phyloP scores from a whole-genome alignment of 1,284 basidiomycete genomes.

The Heterobasidion occidentale region DNA sequence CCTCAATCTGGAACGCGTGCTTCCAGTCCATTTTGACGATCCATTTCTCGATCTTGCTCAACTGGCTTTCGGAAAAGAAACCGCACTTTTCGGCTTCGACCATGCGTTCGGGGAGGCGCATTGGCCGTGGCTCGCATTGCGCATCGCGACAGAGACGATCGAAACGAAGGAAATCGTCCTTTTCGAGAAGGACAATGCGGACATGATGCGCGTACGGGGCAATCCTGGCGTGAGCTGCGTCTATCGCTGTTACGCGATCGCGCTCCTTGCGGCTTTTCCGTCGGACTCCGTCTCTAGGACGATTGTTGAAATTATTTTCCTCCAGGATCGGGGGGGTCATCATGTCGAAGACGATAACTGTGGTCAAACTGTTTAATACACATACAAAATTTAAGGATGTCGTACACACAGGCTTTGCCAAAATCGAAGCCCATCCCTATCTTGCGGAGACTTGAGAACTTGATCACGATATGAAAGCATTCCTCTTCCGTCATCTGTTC shows the following conservation, averaged over 20 bases:
- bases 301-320: slow-evolving; percentile 37
- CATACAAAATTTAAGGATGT: background rate
- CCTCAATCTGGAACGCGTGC: slow-evolving; percentile 60
- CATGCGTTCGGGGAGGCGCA: slow-evolving; percentile 13
- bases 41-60: slow-evolving; percentile 33
- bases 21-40: slow-evolving; percentile 39
- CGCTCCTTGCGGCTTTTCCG: slow-evolving; percentile 25
- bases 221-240: slow-evolving; percentile 39
- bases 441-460: slow-evolving; percentile 45
- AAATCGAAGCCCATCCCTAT: slow-evolving; percentile 47
- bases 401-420: slow-evolving; percentile 23
- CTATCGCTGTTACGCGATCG: slow-evolving; percentile 42
- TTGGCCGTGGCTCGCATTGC: slow-evolving; percentile 9
- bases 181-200: slow-evolving; percentile 38
- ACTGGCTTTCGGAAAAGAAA: slow-evolving; percentile 36
- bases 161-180: slow-evolving; percentile 24
- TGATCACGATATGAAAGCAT: slow-evolving; percentile 37
- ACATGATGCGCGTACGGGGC: slow-evolving; percentile 56
- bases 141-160: slow-evolving; percentile 5
- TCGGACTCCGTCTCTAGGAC: slow-evolving; percentile 1
- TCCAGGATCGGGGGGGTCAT: slow-evolving; percentile 47
- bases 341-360: slow-evolving; percentile 52
- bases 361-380: slow-evolving; percentile 3
- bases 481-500: slow-evolving; percentile 35
- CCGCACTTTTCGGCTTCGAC: slow-evolving; percentile 33